A percentile compares a stretch with the other conserved stretches of the same genome.
phyloP scores from a whole-genome alignment of 164 flowering plant genomes.

The Liriodendron chinense region DNA sequence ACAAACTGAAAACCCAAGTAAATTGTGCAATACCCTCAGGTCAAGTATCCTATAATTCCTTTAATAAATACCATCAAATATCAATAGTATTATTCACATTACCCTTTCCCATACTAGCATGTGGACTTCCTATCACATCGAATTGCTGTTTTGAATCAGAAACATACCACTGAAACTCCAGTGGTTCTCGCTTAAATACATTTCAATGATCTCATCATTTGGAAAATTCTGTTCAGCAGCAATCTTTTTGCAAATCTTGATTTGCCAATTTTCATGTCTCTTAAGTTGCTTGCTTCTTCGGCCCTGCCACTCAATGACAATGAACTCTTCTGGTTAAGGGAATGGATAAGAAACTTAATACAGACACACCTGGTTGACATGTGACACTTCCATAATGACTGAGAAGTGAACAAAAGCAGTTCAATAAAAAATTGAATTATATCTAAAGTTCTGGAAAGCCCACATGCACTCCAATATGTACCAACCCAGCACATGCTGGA shows the following conservation, averaged over 20 bases:
- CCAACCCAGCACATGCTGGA: not conserved
- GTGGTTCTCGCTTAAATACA: slow-evolving; percentile 53
- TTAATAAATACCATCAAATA: not conserved
- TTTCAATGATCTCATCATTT: slow-evolving; percentile 59
- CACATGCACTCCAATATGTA: not conserved
- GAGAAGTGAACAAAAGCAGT: not conserved
- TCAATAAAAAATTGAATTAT: no score
- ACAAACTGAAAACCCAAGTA: not conserved
- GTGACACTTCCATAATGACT: not conserved
- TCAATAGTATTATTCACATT: no score
- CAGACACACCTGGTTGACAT: not conserved
- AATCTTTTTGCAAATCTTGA: slow-evolving; percentile 66
- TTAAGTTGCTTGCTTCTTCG: slow-evolving; percentile 46
- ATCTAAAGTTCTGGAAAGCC: no score
- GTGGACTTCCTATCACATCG: no score
- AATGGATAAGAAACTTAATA: not conserved
- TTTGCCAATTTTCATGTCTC: slow-evolving; percentile 60
- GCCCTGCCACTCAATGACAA: slow-evolving; percentile 36
- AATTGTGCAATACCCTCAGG: not conserved
- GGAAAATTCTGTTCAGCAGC: slow-evolving; percentile 61
- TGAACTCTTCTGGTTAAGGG: not conserved
- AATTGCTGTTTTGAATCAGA: slow-evolving; percentile 1
- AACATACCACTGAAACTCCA: slow-evolving; percentile 43
- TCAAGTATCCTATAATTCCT: not conserved
- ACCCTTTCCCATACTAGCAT: no score